These are phyloP conservation scores for Backusella tarrabulga DNA, from an alignment of 192 early-diverging fungal genomes.

Conservation along the genomic window DNA sequence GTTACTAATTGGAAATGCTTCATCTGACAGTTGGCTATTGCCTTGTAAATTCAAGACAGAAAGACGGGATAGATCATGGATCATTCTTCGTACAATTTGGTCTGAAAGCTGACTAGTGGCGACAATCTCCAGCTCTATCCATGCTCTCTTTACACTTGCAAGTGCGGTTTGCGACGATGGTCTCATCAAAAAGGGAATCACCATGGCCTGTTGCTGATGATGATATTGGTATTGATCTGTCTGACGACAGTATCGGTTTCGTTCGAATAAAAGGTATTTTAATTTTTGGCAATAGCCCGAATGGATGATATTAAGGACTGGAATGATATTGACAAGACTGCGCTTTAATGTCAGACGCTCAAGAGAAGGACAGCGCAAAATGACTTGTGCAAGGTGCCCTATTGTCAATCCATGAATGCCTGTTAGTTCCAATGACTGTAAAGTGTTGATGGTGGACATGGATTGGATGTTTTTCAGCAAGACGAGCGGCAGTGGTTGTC, in stretches of 20 bases:
- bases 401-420: slow-evolving; percentile 19
- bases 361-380: slow-evolving; percentile 3
- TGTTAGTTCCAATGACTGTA: slow-evolving; percentile 1
- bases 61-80: background rate
- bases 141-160: background rate
- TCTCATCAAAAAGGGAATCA: background rate
- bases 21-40: background rate
- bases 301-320: slow-evolving; percentile 8
- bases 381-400: background rate
- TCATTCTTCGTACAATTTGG: background rate
- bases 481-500: background rate
- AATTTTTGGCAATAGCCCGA: background rate
- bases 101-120: background rate
- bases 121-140: background rate
- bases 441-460: background rate
- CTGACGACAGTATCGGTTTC: slow-evolving; percentile 1
- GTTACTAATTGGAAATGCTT: background rate
- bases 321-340: slow-evolving; percentile 19
- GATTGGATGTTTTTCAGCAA: background rate
- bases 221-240: background rate
- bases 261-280: slow-evolving; percentile 10
- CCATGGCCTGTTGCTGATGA: background rate
- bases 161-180: background rate
- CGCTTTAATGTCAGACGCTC: background rate
- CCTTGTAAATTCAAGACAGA: background rate